phyloP scores from a whole-genome alignment of 495 filamentous ascomycete genomes.

The Penicillium canariense region DNA sequence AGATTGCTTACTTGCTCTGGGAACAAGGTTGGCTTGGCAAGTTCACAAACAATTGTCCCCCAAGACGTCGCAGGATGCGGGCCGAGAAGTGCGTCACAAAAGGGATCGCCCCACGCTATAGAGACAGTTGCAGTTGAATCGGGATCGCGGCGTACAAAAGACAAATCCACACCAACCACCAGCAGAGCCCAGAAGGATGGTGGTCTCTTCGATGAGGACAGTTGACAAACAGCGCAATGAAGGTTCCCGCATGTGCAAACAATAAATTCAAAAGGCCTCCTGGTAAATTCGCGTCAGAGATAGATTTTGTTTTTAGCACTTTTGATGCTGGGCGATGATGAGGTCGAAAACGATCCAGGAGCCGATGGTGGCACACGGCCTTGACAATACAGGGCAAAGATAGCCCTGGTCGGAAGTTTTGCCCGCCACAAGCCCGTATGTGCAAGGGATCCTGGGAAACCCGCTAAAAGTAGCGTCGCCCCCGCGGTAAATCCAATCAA shows the following conservation, averaged over 20 bases:
- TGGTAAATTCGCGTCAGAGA: neutral
- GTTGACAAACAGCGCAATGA: neutral
- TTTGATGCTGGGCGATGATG: constrained; percentile 7
- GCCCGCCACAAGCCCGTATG: constrained; percentile 24
- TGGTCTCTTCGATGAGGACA: neutral
- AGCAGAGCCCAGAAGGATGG: neutral
- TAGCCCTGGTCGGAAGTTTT: constrained; percentile 22
- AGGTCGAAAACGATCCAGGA: constrained; percentile 13
- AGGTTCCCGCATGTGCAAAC: neutral
- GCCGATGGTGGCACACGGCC: constrained; percentile 23
- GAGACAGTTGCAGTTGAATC: too few species aligned
- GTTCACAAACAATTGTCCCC: constrained; percentile 14
- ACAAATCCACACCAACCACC: neutral
- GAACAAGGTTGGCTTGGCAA: constrained; percentile 7
- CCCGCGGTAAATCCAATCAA: constrained; percentile 27
- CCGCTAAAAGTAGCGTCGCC: constrained; percentile 28
- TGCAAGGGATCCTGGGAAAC: constrained; percentile 21
- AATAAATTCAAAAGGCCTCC: neutral
- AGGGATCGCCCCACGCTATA: neutral
- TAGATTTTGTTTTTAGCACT: neutral
- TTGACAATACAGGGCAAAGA: constrained; percentile 23
- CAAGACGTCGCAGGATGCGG: constrained; percentile 17
- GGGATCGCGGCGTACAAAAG: neutral
- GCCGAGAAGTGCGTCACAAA: constrained; percentile 6
- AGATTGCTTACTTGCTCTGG: constrained; percentile 3